Base-by-base conservation (phyloP, 495 filamentous ascomycete species). In the Acidiella bohemica region DNA sequence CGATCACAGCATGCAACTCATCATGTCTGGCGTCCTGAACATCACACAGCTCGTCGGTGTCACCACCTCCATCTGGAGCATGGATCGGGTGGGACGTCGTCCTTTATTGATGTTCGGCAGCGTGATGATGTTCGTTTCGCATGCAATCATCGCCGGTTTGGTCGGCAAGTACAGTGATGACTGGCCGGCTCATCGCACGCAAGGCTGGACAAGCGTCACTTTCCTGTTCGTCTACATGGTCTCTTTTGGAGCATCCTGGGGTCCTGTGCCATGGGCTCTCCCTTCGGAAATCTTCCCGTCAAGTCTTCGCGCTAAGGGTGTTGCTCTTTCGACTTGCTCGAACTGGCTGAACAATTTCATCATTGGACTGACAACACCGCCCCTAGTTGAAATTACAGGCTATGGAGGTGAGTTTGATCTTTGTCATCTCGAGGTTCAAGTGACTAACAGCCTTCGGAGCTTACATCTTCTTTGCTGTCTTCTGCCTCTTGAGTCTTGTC, bases 21-120 rank as follows among this genome's bases (percentile, higher is more conserved):
- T 71, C 40, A 71, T 76, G 63, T 71, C 70, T 4, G 72, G 73
- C 11, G 65, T 77, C 14, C 57, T 73, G 25, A 76, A 76, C 41
- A 52, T 75, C 11, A 57, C 62, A 16, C 71, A 76, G 32, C 41
- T 60, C 1, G 50, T 61, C 7, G 58, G 42, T 14, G 47, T 51
- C 11, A 25, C 26, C 2, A 44, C 38, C 8, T 50, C 39, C 0
- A 26, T 59, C 17, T 57, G 51, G 49, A 50, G 26, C 16, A 54
- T 62, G 48, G 57, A 62, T 37, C 22, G 37, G 1, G 42, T 60
- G 26, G 59, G 59, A 0, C 49, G 59, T 1, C 34, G 57, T 16
- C 44, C 44, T 10, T 30, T 60, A 13, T 45, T 59, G 9, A 41
- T 60, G 14, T 20, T 13, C 20, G 59, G 59, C 10, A 46, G 44